A percentile compares a stretch with the other conserved stretches of the same genome.
These are phyloP conservation scores for Coelastrella sp. DNA, from an alignment of 139 green algal genomes.

Conservation along the genomic window DNA sequence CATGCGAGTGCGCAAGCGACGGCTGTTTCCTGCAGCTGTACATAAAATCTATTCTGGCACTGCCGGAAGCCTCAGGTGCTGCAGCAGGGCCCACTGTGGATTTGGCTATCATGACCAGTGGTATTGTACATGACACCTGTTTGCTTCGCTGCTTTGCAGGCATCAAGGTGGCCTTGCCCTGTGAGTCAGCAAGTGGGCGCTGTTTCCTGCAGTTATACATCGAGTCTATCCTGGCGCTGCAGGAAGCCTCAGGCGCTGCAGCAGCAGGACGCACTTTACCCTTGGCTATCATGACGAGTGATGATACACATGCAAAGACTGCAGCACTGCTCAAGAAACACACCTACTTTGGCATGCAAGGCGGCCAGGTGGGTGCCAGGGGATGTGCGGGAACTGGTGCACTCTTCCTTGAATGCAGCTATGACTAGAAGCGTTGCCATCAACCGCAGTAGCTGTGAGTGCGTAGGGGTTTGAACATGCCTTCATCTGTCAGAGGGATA, in stretches of 20 bases:
- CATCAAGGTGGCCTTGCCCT: slow-evolving; percentile 86
- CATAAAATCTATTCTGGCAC: too few relatives aligned
- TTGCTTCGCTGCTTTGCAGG: background rate
- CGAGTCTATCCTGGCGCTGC: slow-evolving; percentile 91
- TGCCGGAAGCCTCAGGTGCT: too few relatives aligned
- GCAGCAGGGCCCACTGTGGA: too few relatives aligned
- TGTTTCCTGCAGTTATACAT: slow-evolving; percentile 96
- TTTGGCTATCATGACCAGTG: too few relatives aligned
- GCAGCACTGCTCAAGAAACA: slow-evolving; percentile 83
- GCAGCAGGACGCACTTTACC: slow-evolving; percentile 69
- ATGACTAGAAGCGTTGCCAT: too few relatives aligned
- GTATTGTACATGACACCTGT: background rate
- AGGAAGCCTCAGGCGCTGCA: slow-evolving; percentile 49
- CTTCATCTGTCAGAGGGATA: too few relatives aligned
- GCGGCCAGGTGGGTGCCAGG: slow-evolving; percentile 71
- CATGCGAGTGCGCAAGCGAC: too few relatives aligned
- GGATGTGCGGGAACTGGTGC: too few relatives aligned
- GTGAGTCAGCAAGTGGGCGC: slow-evolving; percentile 79
- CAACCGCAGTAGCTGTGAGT: too few relatives aligned
- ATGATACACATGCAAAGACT: slow-evolving; percentile 95
- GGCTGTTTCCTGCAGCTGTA: too few relatives aligned
- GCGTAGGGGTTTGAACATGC: too few relatives aligned
- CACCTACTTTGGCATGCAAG: slow-evolving; percentile 89
- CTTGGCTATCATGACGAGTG: slow-evolving; percentile 98
- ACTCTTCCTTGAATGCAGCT: too few relatives aligned